A percentile compares a stretch with the other conserved stretches of the same genome.
These are phyloP conservation scores for Hydnomerulius pinastri DNA, from an alignment of 768 basidiomycete species.

Conservation along the genomic window DNA sequence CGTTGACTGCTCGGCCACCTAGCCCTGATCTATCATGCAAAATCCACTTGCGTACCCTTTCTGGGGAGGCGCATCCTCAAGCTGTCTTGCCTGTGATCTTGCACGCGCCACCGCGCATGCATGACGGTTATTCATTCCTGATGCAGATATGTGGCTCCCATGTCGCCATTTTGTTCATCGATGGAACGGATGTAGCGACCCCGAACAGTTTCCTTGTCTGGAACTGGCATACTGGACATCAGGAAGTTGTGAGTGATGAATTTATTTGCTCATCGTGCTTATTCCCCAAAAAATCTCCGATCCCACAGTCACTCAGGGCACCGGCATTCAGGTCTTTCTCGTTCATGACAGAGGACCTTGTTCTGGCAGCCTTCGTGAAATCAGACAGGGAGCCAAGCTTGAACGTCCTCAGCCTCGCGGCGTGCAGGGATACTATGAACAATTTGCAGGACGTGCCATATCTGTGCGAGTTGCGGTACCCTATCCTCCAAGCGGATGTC, in stretches of 20 bases:
- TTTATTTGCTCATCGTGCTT: neutral
- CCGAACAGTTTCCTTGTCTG: slow-evolving; percentile 29
- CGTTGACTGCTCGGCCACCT: slow-evolving; percentile 1
- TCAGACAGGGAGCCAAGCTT: slow-evolving; percentile 9
- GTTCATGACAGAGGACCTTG: slow-evolving; percentile 34
- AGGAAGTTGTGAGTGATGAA: slow-evolving; percentile 28
- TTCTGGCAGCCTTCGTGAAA: slow-evolving; percentile 21
- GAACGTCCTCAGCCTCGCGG: slow-evolving; percentile 21
- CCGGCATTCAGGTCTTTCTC: slow-evolving; percentile 33
- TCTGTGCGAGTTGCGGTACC: slow-evolving; percentile 30
- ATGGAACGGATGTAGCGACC: slow-evolving; percentile 5
- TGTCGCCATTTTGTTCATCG: slow-evolving; percentile 31
- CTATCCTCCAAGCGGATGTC: slow-evolving; percentile 14
- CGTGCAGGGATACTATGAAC: neutral
- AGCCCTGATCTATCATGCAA: slow-evolving; percentile 23
- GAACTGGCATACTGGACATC: slow-evolving; percentile 35
- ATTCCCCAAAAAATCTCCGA: neutral
- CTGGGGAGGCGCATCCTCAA: slow-evolving; percentile 31
- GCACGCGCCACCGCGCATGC: slow-evolving; percentile 4
- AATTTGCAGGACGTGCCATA: slow-evolving; percentile 16
- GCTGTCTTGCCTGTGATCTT: slow-evolving; percentile 16
- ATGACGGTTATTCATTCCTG: slow-evolving; percentile 17
- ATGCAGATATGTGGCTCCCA: slow-evolving; percentile 35
- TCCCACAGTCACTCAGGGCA: slow-evolving; percentile 19
- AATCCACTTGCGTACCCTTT: slow-evolving; percentile 31